These are phyloP conservation scores for Coemansia furcata DNA, from an alignment of 192 early-diverging fungal species.

Conservation along the genomic window DNA sequence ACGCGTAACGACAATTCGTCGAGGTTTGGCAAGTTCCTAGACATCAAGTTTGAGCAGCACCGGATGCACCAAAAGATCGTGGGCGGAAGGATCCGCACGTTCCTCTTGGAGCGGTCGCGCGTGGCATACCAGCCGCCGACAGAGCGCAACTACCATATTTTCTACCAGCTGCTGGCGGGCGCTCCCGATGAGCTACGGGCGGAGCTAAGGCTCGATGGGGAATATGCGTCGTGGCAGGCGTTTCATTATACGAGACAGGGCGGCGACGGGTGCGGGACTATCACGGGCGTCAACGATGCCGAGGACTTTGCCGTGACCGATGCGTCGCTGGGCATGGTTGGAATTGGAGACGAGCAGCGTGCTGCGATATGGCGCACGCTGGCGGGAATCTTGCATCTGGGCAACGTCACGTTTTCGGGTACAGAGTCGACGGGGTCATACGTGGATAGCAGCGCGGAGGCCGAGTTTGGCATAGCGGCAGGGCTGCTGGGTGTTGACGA, in stretches of 20 bases:
- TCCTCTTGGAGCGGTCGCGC: conserved; percentile 86
- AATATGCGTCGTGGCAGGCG: conserved; percentile 60
- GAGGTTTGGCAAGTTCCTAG: conserved; percentile 80
- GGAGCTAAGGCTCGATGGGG: conserved; percentile 65
- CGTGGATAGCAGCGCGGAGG: conserved; percentile 65
- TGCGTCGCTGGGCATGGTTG: conserved; percentile 80
- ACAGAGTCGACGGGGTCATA: conserved; percentile 59
- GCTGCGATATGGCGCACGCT: conserved; percentile 82
- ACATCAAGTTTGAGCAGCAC: conserved; percentile 82
- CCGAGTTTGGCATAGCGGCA: conserved; percentile 70
- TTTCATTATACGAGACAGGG: conserved; percentile 53
- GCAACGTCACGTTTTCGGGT: conserved; percentile 71
- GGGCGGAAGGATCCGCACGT: conserved; percentile 82
- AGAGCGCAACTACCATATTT: conserved; percentile 94
- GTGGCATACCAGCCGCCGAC: conserved; percentile 61
- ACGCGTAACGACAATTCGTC: conserved; percentile 79
- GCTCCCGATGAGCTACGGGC: conserved; percentile 67
- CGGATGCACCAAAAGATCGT: conserved; percentile 67
- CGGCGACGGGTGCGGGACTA: conserved; percentile 40
- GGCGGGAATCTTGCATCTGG: conserved; percentile 86
- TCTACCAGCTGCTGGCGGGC: conserved; percentile 93
- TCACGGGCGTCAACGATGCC: conserved; percentile 59
- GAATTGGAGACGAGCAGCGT: conserved; percentile 73
- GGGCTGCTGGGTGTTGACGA: conserved; percentile 79
- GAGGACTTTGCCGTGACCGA: conserved; percentile 66